Conservation (phyloP, 108 stramenopile species). For the Cyclotella baltica region DNA sequence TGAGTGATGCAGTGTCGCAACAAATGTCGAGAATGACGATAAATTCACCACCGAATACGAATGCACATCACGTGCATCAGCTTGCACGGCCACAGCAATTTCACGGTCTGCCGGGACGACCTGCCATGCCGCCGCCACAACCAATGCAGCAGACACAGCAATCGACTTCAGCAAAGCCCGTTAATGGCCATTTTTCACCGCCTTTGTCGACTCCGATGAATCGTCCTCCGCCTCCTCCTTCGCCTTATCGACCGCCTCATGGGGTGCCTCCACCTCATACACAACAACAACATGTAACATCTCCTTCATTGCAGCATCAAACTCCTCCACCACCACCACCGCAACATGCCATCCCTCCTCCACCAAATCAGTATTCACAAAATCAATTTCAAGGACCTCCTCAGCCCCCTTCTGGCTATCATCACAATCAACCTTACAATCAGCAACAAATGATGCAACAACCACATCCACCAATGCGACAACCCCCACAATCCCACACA, state of each 20-base stretch:
- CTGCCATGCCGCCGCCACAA: background rate
- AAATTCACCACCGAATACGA: background rate
- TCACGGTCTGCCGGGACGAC: background rate
- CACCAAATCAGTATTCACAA: background rate
- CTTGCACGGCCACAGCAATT: too few species aligned
- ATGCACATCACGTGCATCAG: background rate
- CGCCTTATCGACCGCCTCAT: constrained; percentile 5
- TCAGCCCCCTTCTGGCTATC: background rate
- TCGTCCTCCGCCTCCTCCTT: background rate
- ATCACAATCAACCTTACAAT: background rate
- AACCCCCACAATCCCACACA: constrained; percentile 11
- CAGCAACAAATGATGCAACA: constrained; percentile 10
- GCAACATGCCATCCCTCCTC: constrained; percentile 2
- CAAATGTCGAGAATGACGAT: background rate
- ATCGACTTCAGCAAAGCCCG: background rate
- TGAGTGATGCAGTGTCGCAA: background rate
- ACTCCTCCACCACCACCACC: constrained; percentile 5
- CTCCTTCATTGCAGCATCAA: too few species aligned
- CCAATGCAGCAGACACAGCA: constrained; percentile 1
- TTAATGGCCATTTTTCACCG: background rate
- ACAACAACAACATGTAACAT: constrained; percentile 2
- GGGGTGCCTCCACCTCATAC: background rate
- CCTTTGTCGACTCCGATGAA: background rate
- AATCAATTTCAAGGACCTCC: constrained; percentile 6
- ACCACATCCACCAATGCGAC: background rate